Evolutionary conservation across 352 stramenopile genomes (phyloP).

Genomic region (Phytopythium delawarense): DNA sequence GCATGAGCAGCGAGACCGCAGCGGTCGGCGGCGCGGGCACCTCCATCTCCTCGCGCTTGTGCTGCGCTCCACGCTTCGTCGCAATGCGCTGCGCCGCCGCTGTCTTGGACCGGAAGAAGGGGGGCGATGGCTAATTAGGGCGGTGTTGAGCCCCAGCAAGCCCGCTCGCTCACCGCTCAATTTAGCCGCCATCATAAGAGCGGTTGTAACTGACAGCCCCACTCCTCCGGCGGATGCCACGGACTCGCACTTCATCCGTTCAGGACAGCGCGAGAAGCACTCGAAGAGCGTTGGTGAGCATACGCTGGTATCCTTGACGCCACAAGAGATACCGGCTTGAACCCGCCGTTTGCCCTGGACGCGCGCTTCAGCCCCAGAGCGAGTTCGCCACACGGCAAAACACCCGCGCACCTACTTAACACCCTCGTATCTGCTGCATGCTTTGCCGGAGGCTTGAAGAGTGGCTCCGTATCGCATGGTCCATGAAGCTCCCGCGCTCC

Average conservation of each 20-base stretch:
- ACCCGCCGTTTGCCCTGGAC: too few relatives aligned
- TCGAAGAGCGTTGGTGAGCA: not conserved
- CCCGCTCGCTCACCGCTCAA: not conserved
- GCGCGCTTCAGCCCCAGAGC: too few relatives aligned
- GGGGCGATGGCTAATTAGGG: not conserved
- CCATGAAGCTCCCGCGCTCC: not conserved
- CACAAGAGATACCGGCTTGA: too few relatives aligned
- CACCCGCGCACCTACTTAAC: too few relatives aligned
- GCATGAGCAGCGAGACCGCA: conserved; percentile 69
- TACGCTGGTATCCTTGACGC: too few relatives aligned
- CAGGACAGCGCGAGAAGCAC: not conserved
- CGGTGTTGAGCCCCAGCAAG: not conserved
- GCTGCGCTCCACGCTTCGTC: not conserved
- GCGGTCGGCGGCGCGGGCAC: conserved; percentile 19
- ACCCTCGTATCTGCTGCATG: not conserved
- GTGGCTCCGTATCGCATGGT: not conserved
- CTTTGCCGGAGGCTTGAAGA: not conserved
- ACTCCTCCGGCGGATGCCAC: not conserved
- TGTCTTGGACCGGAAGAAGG: not conserved
- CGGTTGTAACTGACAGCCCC: not conserved
- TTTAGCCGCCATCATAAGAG: conserved; percentile 1
- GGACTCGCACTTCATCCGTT: not conserved
- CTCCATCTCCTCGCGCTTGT: conserved; percentile 29
- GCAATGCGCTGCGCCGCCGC: not conserved
- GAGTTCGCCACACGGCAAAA: too few relatives aligned